Percentiles rank a stretch among this genome's conserved stretches.
Evolutionary conservation across 257 asterid species (phyloP).

Genomic region (Oldenlandia corymbosa): DNA sequence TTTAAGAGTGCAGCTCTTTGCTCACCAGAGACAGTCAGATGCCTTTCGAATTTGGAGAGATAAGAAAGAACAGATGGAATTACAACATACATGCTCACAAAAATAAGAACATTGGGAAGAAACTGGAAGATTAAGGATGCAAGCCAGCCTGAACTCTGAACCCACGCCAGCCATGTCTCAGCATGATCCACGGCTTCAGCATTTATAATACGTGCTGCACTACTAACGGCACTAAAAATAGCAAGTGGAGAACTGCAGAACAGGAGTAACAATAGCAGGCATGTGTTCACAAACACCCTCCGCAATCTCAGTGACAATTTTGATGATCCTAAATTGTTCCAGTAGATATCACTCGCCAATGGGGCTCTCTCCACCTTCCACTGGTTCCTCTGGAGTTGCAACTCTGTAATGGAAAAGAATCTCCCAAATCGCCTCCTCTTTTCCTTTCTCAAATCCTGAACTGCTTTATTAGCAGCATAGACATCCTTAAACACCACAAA

Average conservation of each 20-base stretch:
- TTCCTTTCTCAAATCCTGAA: conserved; percentile 82
- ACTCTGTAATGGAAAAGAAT: conserved; percentile 76
- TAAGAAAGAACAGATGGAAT: conserved; percentile 90
- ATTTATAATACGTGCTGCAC: conserved; percentile 82
- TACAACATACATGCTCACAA: conserved; percentile 89
- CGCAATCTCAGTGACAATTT: conserved; percentile 68
- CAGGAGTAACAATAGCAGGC: conserved; percentile 72
- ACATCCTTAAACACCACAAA: conserved; percentile 96
- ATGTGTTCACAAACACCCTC: conserved; percentile 71
- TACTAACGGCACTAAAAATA: conserved; percentile 65
- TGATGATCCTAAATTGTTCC: conserved; percentile 98
- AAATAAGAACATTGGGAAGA: conserved; percentile 88
- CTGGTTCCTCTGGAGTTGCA: conserved; percentile 88
- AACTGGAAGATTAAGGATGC: conserved; percentile 82
- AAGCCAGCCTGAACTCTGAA: conserved; percentile 94
- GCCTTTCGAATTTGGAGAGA: conserved; percentile 86
- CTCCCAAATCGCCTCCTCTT: conserved; percentile 77
- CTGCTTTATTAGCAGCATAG: conserved; percentile 81
- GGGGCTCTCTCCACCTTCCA: conserved; percentile 99
- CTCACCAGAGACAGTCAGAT: conserved; percentile 93
- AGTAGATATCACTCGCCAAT: conserved; percentile 88
- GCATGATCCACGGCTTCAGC: conserved; percentile 96
- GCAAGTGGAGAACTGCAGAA: conserved; percentile 99
- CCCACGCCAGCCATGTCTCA: conserved; percentile 90
- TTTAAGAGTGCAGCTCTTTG: conserved; percentile 87